Base-by-base conservation (phyloP, 805 yeast species). In the Ogataea trehalophila region DNA sequence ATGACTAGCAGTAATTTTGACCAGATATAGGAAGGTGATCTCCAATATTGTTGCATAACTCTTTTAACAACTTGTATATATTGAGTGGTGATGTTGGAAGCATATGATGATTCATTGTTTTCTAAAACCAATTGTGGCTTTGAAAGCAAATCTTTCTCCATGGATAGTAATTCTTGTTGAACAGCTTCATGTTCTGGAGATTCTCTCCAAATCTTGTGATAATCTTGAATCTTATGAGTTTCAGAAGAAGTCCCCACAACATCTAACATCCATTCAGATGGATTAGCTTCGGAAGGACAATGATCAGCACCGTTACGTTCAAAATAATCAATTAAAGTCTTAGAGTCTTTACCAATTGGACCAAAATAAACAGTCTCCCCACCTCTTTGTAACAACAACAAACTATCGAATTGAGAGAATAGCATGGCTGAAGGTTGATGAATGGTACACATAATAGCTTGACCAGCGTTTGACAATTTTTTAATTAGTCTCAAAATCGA, bases 251-350 rank as follows among this genome's bases (percentile, higher is more conserved):
- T 87, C 55, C 89, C 88, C 55, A 83, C 83, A 53, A 80, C 85
- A 52, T 84, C 85, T 63, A 88, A 73, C 94, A 88, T 88, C 92
- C 94, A 88, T 69, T 87, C 95, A 14, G 89, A 90, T 16, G 91
- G 91, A 54, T 85, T 85, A 6, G 85, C 87, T 42, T 73, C 71
- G 3, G 70, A 66, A 15, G 89, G 88, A 67, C 90, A 85, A 46
- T 72, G 71, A 23, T 72, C 75, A 23, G 89, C 79, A 39, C 88
- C 88, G 53, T 82, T 62, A 8, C 60, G 61, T 60, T 84, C 88
- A 55, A 84, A 83, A 59, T 84, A 84, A 44, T 75, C 67, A 46
- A 83, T 81, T 68, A 84, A 71, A 6, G 77, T 73, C 18, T 41
- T 33, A 44, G 59, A 79, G 51, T 80, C 73, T 26, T 71, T 59